Evolutionary conservation across 2,329 filamentous ascomycete genomes (phyloP).

Genomic region (Didymella pinodella): DNA sequence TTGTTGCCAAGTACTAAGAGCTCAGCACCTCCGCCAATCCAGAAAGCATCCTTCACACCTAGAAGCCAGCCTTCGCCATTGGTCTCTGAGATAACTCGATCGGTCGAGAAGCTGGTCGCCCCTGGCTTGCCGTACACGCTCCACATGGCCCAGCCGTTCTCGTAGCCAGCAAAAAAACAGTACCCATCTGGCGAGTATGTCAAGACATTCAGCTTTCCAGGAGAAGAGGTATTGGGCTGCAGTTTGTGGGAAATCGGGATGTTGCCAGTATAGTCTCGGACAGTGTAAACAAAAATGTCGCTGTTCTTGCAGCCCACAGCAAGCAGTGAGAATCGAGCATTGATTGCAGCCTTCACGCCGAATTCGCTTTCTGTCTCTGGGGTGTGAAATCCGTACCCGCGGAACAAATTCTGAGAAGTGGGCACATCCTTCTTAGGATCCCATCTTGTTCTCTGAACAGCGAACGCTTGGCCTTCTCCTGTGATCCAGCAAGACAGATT

Average conservation of each 20-base stretch:
- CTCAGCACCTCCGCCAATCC: conserved; percentile 88
- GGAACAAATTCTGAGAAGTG: conserved; percentile 74
- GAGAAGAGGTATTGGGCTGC: conserved; percentile 71
- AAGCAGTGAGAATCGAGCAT: conserved; percentile 92
- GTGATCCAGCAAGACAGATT: conserved; percentile 94
- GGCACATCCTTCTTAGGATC: conserved; percentile 51
- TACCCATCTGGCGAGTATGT: conserved; percentile 95
- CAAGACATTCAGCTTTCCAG: conserved; percentile 76
- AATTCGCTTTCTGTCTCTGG: conserved; percentile 67
- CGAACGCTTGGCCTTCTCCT: conserved; percentile 85
- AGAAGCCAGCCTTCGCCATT: conserved; percentile 87
- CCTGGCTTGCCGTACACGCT: conserved; percentile 95
- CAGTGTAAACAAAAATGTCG: conserved; percentile 86
- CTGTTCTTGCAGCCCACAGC: conserved; percentile 85
- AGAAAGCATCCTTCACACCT: conserved; percentile 78
- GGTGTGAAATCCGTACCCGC: conserved; percentile 87
- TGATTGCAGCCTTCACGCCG: conserved; percentile 81
- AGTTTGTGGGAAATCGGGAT: conserved; percentile 87
- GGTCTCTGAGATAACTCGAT: conserved; percentile 67
- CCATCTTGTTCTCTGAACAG: conserved; percentile 74
- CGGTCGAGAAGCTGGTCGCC: conserved; percentile 80
- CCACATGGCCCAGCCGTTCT: conserved; percentile 94
- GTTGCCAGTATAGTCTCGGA: conserved; percentile 91
- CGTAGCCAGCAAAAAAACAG: conserved; percentile 91
- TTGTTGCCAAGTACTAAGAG: conserved; percentile 75